Evolutionary conservation across 2,329 filamentous ascomycete genomes (phyloP).

Genomic region (Trichoderma harzianum): DNA sequence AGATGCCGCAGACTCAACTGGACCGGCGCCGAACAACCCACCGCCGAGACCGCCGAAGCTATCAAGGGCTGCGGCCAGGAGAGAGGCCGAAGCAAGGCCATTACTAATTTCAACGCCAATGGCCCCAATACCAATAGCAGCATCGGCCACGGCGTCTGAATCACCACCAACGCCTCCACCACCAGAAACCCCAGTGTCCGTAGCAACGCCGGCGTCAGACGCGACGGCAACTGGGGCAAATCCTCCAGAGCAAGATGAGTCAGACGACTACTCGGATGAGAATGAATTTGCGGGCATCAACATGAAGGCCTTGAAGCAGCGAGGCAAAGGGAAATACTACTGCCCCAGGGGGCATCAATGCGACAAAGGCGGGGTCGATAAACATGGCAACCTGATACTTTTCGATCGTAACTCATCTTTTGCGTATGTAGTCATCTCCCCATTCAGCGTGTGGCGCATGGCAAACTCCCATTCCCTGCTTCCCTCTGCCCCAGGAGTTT

Average conservation of each 20-base stretch:
- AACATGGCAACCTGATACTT: slow-evolving; percentile 35
- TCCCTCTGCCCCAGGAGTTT: neutral
- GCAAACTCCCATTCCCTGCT: neutral
- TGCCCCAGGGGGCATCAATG: slow-evolving; percentile 37
- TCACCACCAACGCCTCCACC: neutral
- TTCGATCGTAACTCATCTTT: slow-evolving; percentile 44
- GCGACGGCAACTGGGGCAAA: neutral
- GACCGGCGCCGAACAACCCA: neutral
- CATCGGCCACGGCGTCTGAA: neutral
- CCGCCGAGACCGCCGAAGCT: neutral
- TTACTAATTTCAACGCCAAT: neutral
- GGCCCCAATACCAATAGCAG: neutral
- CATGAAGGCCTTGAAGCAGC: slow-evolving; percentile 38
- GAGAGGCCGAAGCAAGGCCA: neutral
- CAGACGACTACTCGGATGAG: slow-evolving; percentile 35
- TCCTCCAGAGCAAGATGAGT: slow-evolving; percentile 24
- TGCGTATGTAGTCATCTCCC: slow-evolving; percentile 28
- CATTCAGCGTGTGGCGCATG: neutral
- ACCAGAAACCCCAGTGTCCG: slow-evolving; percentile 20
- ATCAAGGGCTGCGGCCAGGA: neutral
- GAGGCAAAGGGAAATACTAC: slow-evolving; percentile 38
- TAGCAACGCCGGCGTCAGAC: neutral
- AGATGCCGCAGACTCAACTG: neutral
- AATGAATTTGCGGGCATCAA: slow-evolving; percentile 36
- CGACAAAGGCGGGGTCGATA: slow-evolving; percentile 41